Conservation (phyloP, 495 filamentous ascomycete genomes). For the Penicillium malachiteum region DNA sequence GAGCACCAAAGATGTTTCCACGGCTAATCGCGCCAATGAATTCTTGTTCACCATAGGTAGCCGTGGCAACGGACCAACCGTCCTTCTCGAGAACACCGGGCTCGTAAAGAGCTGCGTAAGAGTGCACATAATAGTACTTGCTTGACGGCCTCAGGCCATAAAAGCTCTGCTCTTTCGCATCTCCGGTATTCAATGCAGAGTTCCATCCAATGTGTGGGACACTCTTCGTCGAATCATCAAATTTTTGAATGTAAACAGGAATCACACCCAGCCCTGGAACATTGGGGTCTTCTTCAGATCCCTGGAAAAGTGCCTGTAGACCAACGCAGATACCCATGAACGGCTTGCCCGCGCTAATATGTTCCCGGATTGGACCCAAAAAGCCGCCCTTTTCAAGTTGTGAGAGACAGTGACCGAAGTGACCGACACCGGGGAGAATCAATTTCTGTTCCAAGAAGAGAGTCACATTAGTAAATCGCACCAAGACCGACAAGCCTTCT, state of each 20-base stretch:
- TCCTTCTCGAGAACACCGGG: slow-evolving; percentile 67
- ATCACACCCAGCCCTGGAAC: slow-evolving; percentile 74
- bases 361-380: slow-evolving; percentile 70
- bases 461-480: not conserved
- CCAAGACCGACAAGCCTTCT: not conserved
- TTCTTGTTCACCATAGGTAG: slow-evolving; percentile 80
- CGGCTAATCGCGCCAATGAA: slow-evolving; percentile 90
- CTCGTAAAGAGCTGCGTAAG: slow-evolving; percentile 79
- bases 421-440: slow-evolving; percentile 93
- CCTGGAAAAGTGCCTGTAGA: slow-evolving; percentile 82
- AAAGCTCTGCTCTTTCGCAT: slow-evolving; percentile 51
- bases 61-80: slow-evolving; percentile 88
- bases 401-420: slow-evolving; percentile 92
- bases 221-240: slow-evolving; percentile 74
- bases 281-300: slow-evolving; percentile 72
- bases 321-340: slow-evolving; percentile 99
- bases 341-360: slow-evolving; percentile 84
- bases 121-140: slow-evolving; percentile 99
- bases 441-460: slow-evolving; percentile 56
- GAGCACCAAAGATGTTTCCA: slow-evolving; percentile 83
- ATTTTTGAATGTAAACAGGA: slow-evolving; percentile 67
- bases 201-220: slow-evolving; percentile 99
- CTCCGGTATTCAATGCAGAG: slow-evolving; percentile 62
- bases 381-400: slow-evolving; percentile 79
- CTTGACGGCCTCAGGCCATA: slow-evolving; percentile 75